Percentiles rank a stretch among this genome's conserved stretches.
Conservation (phyloP, 805 yeast species). For the Komagataella mondaviorum region DNA sequence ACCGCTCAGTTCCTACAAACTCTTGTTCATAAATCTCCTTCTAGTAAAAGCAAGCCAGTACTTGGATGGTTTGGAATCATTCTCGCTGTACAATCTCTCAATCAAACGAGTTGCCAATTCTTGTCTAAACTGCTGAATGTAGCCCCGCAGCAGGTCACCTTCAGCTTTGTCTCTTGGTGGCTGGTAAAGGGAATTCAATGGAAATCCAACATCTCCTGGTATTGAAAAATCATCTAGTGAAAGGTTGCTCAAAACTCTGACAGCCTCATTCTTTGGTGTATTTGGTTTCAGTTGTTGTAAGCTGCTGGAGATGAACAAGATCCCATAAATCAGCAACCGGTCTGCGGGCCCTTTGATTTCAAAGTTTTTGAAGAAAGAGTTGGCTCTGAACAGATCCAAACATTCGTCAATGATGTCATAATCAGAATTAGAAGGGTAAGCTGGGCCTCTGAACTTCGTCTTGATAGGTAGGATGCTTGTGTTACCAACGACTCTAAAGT, state of each 20-base stretch:
- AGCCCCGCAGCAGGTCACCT: slow-evolving; percentile 65
- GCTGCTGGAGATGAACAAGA: slow-evolving; percentile 78
- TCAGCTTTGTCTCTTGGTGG: slow-evolving; percentile 68
- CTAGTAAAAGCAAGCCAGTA: slow-evolving; percentile 94
- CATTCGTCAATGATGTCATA: slow-evolving; percentile 91
- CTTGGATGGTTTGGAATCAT: slow-evolving; percentile 58
- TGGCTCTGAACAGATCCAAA: slow-evolving; percentile 86
- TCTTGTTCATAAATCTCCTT: slow-evolving; percentile 91
- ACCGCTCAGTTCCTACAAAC: slow-evolving; percentile 24
- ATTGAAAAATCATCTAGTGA: slow-evolving; percentile 79
- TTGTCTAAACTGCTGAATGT: slow-evolving; percentile 88
- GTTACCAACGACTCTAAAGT: slow-evolving; percentile 61
- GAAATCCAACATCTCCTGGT: slow-evolving; percentile 95
- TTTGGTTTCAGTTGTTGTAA: slow-evolving; percentile 42
- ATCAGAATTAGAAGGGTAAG: slow-evolving; percentile 61
- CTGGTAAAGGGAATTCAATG: slow-evolving; percentile 66
- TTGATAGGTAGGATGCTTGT: slow-evolving; percentile 75
- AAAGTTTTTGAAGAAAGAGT: slow-evolving; percentile 91
- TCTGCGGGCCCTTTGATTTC: slow-evolving; percentile 95
- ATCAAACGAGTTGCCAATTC: slow-evolving; percentile 77
- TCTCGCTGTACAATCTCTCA: slow-evolving; percentile 54
- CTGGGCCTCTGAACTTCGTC: slow-evolving; percentile 82
- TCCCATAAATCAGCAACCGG: slow-evolving; percentile 86
- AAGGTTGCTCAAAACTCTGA: slow-evolving; percentile 61
- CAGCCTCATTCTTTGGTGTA: slow-evolving; percentile 44